These are phyloP conservation scores for Coniophora puteana DNA, from an alignment of 1,284 basidiomycete genomes.

Conservation along the genomic window DNA sequence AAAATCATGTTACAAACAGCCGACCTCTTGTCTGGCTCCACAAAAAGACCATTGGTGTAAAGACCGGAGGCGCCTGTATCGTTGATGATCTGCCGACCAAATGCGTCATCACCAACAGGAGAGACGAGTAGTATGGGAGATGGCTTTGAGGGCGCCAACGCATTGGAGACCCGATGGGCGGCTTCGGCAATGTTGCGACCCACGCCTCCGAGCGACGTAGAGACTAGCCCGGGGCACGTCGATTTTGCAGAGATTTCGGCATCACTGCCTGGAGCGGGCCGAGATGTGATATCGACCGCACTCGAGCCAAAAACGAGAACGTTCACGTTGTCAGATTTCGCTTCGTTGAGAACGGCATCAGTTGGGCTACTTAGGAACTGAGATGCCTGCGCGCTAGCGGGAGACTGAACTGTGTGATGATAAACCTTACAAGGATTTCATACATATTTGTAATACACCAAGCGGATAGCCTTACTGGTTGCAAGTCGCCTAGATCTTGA, in stretches of 20 bases:
- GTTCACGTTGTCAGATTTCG: too few species aligned
- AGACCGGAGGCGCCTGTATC: constrained; percentile 66
- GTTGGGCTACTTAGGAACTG: too few species aligned
- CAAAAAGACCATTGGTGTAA: constrained; percentile 77
- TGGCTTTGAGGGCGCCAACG: constrained; percentile 30
- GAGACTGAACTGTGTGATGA: too few species aligned
- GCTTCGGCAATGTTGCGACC: constrained; percentile 94
- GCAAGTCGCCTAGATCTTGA: constrained; percentile 13
- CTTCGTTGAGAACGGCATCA: too few species aligned
- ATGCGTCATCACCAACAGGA: constrained; percentile 64
- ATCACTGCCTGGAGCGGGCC: constrained; percentile 24
- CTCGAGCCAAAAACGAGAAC: constrained; percentile 80
- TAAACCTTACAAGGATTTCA: too few species aligned
- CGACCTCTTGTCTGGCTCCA: constrained; percentile 40
- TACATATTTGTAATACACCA: too few species aligned
- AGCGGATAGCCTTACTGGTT: too few species aligned
- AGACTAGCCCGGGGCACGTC: constrained; percentile 79
- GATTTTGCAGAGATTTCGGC: constrained; percentile 45
- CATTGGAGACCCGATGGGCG: constrained; percentile 58
- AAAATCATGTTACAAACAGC: constrained; percentile 87
- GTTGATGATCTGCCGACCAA: constrained; percentile 59
- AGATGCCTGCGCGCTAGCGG: too few species aligned
- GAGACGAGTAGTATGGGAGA: constrained; percentile 51
- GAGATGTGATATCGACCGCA: constrained; percentile 82
- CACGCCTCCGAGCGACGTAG: constrained; percentile 84